Percentiles rank a stretch among this genome's conserved stretches.
These are phyloP conservation scores for Alternaria ventricosa DNA, from an alignment of 2,329 filamentous ascomycete genomes.

Conservation along the genomic window DNA sequence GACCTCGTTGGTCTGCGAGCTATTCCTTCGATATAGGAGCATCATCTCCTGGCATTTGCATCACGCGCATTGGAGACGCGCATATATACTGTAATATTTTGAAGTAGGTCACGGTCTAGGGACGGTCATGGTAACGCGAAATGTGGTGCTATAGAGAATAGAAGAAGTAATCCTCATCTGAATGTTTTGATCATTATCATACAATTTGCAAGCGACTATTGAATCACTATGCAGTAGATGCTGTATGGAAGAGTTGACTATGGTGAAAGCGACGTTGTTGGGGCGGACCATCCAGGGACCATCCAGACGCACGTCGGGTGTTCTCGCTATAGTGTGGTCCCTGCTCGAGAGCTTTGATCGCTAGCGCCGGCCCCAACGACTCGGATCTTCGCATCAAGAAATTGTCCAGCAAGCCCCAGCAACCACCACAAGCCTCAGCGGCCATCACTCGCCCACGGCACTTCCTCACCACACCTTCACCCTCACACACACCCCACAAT, in stretches of 20 bases:
- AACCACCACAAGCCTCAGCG: constrained; percentile 28
- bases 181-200: not conserved
- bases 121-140: constrained; percentile 33
- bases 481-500: constrained; percentile 47
- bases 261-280: not conserved
- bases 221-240: not conserved
- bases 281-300: not conserved
- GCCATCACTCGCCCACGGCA: constrained; percentile 36
- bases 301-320: constrained; percentile 9
- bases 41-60: constrained; percentile 23
- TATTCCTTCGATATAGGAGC: constrained; percentile 20
- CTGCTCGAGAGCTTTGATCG: constrained; percentile 16
- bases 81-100: constrained; percentile 39
- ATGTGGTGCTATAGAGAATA: constrained; percentile 11
- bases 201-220: not conserved
- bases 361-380: constrained; percentile 19
- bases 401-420: constrained; percentile 33
- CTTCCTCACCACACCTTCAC: constrained; percentile 26
- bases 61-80: constrained; percentile 21
- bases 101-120: constrained; percentile 18
- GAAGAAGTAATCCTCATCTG: constrained; percentile 4
- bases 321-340: constrained; percentile 13
- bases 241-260: fast-evolving
- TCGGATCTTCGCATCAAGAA: constrained; percentile 27
- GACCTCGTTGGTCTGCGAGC: constrained; percentile 20